Conservation (phyloP, 352 stramenopile genomes). For the Pythium dissotocum region DNA sequence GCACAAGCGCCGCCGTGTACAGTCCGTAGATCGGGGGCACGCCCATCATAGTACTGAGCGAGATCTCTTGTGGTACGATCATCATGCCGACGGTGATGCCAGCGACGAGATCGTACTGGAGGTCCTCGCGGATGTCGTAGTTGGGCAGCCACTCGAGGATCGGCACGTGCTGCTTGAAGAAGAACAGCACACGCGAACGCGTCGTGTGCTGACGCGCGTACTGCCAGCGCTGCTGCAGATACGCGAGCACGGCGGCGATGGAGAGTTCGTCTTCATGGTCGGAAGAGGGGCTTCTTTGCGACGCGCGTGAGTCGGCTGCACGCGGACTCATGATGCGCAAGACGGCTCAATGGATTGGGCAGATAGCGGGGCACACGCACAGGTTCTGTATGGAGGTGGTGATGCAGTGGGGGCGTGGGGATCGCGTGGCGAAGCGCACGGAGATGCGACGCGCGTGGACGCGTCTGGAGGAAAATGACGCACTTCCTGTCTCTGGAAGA, state of each 20-base stretch:
- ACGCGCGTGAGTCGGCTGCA: slow-evolving; percentile 2
- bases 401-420: not conserved
- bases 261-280: slow-evolving; percentile 14
- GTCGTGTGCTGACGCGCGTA: slow-evolving; percentile 30
- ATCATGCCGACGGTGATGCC: slow-evolving; percentile 81
- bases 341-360: slow-evolving; percentile 9
- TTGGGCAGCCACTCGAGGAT: slow-evolving; percentile 65
- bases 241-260: slow-evolving; percentile 4
- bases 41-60: slow-evolving; percentile 86
- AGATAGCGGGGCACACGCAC: not conserved
- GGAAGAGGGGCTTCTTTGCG: not conserved
- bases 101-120: slow-evolving; percentile 56
- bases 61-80: slow-evolving; percentile 89
- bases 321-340: slow-evolving; percentile 16
- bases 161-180: slow-evolving; percentile 48
- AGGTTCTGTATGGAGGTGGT: not conserved
- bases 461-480: not conserved
- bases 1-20: slow-evolving; percentile 84
- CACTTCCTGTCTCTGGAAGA: slow-evolving; percentile 13
- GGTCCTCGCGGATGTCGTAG: slow-evolving; percentile 54
- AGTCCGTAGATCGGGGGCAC: slow-evolving; percentile 89
- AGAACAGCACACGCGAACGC: slow-evolving; percentile 34
- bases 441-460: not conserved
- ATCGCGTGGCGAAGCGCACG: not conserved
- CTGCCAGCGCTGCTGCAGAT: slow-evolving; percentile 7